A percentile compares a stretch with the other conserved stretches of the same genome.
These are phyloP conservation scores for Anthracocystis walkeri DNA, from an alignment of 1,284 basidiomycete genomes.

Conservation along the genomic window DNA sequence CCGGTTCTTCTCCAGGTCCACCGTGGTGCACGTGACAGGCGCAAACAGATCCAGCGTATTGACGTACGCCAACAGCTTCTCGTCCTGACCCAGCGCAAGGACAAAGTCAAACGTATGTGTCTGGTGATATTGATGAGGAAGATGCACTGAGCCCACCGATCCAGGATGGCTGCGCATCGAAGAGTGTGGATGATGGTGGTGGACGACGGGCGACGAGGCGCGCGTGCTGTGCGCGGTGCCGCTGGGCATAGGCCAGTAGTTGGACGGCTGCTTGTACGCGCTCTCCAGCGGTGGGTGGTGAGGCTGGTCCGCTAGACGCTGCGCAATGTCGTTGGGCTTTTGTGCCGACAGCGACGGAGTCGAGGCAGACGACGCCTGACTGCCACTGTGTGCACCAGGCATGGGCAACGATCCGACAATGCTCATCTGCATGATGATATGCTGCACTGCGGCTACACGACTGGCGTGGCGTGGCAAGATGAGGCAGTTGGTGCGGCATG, in stretches of 20 bases:
- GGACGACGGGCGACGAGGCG: slow-evolving; percentile 33
- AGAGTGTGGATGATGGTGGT: slow-evolving; percentile 19
- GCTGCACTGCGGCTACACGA: slow-evolving; percentile 79
- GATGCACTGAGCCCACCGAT: slow-evolving; percentile 37
- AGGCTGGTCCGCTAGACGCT: slow-evolving; percentile 47
- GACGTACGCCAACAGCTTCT: slow-evolving; percentile 63
- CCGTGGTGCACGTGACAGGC: slow-evolving; percentile 65
- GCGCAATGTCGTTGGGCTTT: slow-evolving; percentile 33
- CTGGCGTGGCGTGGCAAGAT: slow-evolving; percentile 86
- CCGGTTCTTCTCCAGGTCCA: slow-evolving; percentile 49
- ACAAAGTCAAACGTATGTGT: slow-evolving; percentile 66
- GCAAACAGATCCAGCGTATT: slow-evolving; percentile 67
- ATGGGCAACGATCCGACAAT: slow-evolving; percentile 32
- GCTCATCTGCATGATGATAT: slow-evolving; percentile 62
- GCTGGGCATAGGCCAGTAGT: slow-evolving; percentile 53
- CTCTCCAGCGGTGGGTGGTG: slow-evolving; percentile 39
- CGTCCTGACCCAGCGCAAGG: slow-evolving; percentile 64
- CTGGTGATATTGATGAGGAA: slow-evolving; percentile 46
- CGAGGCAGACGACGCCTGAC: slow-evolving; percentile 28
- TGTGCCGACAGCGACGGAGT: slow-evolving; percentile 27
- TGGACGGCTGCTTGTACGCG: slow-evolving; percentile 61
- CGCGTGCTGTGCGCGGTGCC: slow-evolving; percentile 25
- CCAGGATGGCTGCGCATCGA: slow-evolving; percentile 28
- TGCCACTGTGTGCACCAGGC: slow-evolving; percentile 11
- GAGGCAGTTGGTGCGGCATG: slow-evolving; percentile 73